A percentile compares a stretch with the other conserved stretches of the same genome.
Conservation (phyloP, 23 red algal species). For the Gracilaria domingensis region DNA sequence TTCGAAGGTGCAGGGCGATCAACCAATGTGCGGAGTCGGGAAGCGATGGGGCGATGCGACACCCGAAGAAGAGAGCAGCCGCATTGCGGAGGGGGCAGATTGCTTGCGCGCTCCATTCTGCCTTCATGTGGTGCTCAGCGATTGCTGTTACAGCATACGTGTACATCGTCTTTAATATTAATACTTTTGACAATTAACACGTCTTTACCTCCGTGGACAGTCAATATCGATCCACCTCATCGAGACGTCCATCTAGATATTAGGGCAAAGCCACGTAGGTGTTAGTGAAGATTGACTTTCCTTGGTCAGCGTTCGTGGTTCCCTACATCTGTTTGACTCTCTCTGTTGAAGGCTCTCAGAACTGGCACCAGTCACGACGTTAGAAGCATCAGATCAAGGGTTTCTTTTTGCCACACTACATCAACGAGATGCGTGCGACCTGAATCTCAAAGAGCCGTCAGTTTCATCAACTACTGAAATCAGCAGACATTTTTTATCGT, state of each 20-base stretch:
- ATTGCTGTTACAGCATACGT: slow-evolving; percentile 3
- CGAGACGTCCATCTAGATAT: too few species aligned
- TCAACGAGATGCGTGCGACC: background rate
- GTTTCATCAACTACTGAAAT: background rate
- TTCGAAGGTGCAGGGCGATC: background rate
- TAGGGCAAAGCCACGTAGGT: too few species aligned
- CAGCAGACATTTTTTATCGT: background rate
- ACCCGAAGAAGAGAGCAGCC: background rate
- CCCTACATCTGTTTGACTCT: too few species aligned
- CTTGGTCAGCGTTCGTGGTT: too few species aligned
- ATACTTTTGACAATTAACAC: too few species aligned
- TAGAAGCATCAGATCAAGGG: background rate
- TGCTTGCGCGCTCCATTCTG: background rate
- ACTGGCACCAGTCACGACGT: background rate
- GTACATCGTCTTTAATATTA: background rate
- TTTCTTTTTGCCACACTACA: background rate
- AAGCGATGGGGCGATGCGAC: background rate
- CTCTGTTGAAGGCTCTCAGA: too few species aligned
- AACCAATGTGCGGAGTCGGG: background rate
- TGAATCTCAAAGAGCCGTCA: background rate
- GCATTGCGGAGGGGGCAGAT: background rate
- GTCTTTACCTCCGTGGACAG: too few species aligned
- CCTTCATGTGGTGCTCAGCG: slow-evolving; percentile 11
- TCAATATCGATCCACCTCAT: too few species aligned
- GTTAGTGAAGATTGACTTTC: too few species aligned